These are phyloP conservation scores for Ceratocystis diversiconidia DNA, from an alignment of 2,329 filamentous ascomycete genomes.

Conservation along the genomic window DNA sequence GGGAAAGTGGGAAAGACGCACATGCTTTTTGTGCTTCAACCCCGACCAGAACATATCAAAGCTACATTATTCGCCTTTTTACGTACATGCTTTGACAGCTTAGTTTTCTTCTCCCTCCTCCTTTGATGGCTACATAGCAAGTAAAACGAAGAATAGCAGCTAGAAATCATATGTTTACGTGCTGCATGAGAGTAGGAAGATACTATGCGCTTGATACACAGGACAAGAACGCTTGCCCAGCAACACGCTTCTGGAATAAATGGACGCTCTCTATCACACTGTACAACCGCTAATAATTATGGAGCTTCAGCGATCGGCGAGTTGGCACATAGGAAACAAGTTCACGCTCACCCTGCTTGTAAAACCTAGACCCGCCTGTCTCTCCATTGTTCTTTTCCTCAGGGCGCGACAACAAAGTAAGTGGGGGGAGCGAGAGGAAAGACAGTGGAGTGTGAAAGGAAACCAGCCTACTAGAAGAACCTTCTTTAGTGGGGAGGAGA, in stretches of 20 bases:
- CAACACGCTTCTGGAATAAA: conserved; percentile 8
- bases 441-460: background rate
- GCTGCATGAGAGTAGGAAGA: background rate
- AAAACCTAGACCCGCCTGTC: background rate
- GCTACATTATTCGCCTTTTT: no score
- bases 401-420: background rate
- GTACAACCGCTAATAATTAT: conserved; percentile 2
- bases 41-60: no score
- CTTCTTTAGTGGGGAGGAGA: no score
- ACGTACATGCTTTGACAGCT: no score
- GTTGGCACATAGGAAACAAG: no score
- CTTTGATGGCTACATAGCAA: no score
- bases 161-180: no score
- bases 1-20: background rate
- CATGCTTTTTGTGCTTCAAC: no score
- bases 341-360: background rate
- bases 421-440: background rate
- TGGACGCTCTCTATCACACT: background rate
- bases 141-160: no score
- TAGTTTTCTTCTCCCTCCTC: no score
- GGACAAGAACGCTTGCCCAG: background rate
- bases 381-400: background rate
- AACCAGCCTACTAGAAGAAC: no score
- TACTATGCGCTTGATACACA: background rate
- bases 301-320: background rate